Conservation (phyloP, 2,329 filamentous ascomycete species). For the Fusarium metavorans region DNA sequence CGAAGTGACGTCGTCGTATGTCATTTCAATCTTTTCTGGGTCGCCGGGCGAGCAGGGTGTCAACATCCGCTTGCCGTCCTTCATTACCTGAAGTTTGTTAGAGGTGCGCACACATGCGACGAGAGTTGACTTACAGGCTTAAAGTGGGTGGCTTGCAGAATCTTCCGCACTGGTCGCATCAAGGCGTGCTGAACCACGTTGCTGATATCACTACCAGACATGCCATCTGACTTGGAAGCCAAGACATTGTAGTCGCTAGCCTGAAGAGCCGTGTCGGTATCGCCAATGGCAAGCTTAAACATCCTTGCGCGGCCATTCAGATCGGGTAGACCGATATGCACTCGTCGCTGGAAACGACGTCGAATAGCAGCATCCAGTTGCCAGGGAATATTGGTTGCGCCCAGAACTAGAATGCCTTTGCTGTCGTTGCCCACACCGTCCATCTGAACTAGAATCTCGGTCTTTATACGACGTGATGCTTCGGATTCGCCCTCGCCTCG, state of each 20-base stretch:
- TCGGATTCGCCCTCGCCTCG: constrained; percentile 96
- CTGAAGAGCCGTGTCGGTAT: constrained; percentile 87
- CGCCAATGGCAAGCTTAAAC: constrained; percentile 96
- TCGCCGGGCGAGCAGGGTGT: constrained; percentile 97
- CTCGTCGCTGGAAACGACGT: constrained; percentile 93
- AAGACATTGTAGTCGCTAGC: constrained; percentile 83
- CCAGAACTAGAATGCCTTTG: constrained; percentile 91
- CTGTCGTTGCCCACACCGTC: constrained; percentile 97
- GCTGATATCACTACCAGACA: constrained; percentile 94
- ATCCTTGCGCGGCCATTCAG: constrained; percentile 87
- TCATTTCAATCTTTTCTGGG: constrained; percentile 88
- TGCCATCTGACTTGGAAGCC: constrained; percentile 87
- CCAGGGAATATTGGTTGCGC: constrained; percentile 99
- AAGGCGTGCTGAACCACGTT: constrained; percentile 96
- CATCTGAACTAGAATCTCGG: constrained; percentile 98
- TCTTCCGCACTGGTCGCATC: constrained; percentile 97
- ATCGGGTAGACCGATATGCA: constrained; percentile 95
- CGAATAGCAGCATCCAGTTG: constrained; percentile 96
- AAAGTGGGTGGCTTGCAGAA: constrained; percentile 97
- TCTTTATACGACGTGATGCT: constrained; percentile 97
- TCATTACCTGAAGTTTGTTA: constrained; percentile 68
- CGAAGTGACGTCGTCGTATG: constrained; percentile 87
- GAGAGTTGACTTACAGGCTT: constrained; percentile 76
- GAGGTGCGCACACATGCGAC: background rate
- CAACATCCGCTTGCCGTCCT: constrained; percentile 74